phyloP scores from a whole-genome alignment of 352 stramenopile species.

The Thraustochytrium striatum region DNA sequence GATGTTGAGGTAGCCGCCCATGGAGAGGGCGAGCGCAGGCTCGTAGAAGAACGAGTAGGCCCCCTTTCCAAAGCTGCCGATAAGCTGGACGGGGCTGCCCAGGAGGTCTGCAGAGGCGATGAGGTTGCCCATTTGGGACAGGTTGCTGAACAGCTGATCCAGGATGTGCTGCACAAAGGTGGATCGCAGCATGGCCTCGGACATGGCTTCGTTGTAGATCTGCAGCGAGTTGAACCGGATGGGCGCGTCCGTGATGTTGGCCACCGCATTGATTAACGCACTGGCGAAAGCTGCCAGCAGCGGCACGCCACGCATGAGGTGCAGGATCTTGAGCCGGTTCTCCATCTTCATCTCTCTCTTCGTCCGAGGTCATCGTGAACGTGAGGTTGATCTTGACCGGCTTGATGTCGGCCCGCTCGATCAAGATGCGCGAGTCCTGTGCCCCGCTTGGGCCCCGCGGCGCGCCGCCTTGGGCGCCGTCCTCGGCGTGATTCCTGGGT shows the following conservation, averaged over 20 bases:
- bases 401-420: slow-evolving; percentile 44
- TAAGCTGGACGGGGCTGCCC: slow-evolving; percentile 43
- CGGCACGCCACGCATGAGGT: slow-evolving; percentile 44
- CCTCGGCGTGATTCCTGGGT: background rate
- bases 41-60: slow-evolving; percentile 50
- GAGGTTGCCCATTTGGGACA: slow-evolving; percentile 45
- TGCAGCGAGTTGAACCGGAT: slow-evolving; percentile 42
- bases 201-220: slow-evolving; percentile 38
- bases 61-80: slow-evolving; percentile 43
- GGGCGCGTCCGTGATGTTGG: slow-evolving; percentile 40
- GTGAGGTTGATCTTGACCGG: slow-evolving; percentile 45
- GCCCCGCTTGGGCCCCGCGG: background rate
- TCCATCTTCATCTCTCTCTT: slow-evolving; percentile 6
- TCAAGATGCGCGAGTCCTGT: slow-evolving; percentile 5
- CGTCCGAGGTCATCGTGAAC: slow-evolving; percentile 44
- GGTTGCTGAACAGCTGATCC: slow-evolving; percentile 35
- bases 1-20: slow-evolving; percentile 41
- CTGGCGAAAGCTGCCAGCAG: slow-evolving; percentile 24
- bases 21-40: slow-evolving; percentile 39
- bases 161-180: slow-evolving; percentile 46
- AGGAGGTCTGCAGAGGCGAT: slow-evolving; percentile 40
- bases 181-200: slow-evolving; percentile 16
- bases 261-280: slow-evolving; percentile 44
- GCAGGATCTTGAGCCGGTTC: slow-evolving; percentile 45
- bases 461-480: background rate